Percentiles rank a stretch among this genome's conserved stretches.
These are phyloP conservation scores for Saccharomyces uvarum DNA, from an alignment of 1,139 yeast genomes.

Conservation along the genomic window DNA sequence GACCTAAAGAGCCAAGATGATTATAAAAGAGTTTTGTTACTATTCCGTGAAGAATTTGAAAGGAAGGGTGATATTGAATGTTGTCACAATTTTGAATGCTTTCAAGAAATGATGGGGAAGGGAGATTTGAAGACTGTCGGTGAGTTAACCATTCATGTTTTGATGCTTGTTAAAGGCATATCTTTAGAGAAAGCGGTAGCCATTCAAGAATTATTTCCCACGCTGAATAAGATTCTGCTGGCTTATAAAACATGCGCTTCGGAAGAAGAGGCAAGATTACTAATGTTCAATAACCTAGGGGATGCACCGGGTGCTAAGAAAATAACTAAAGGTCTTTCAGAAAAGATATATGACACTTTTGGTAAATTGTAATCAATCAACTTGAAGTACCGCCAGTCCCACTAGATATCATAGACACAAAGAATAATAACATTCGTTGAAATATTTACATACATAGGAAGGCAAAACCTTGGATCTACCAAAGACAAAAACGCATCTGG, in stretches of 20 bases:
- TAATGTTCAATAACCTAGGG: conserved; percentile 42
- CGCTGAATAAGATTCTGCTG: conserved; percentile 25
- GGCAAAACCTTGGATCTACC: background rate
- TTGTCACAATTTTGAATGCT: conserved; percentile 58
- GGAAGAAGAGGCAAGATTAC: conserved; percentile 35
- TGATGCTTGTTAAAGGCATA: conserved; percentile 73
- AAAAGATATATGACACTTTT: conserved; percentile 56
- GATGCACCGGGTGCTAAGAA: conserved; percentile 54
- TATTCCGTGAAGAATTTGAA: conserved; percentile 41
- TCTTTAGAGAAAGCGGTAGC: conserved; percentile 77
- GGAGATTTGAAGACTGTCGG: conserved; percentile 62
- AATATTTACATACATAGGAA: background rate
- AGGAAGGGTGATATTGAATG: conserved; percentile 38
- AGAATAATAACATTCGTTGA: background rate
- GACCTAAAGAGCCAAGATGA: conserved; percentile 47
- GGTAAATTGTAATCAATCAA: conserved; percentile 31
- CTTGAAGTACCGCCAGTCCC: background rate
- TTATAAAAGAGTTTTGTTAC: conserved; percentile 37
- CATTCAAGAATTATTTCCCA: conserved; percentile 44
- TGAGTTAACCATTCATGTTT: conserved; percentile 67
- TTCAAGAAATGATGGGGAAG: conserved; percentile 66
- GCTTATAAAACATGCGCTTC: conserved; percentile 35
- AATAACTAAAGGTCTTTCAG: conserved; percentile 53
- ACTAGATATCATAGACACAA: background rate
- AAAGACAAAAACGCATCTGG: background rate